A percentile compares a stretch with the other conserved stretches of the same genome.
Conservation (phyloP, 2,329 filamentous ascomycete species). For the Fusarium hainanense region DNA sequence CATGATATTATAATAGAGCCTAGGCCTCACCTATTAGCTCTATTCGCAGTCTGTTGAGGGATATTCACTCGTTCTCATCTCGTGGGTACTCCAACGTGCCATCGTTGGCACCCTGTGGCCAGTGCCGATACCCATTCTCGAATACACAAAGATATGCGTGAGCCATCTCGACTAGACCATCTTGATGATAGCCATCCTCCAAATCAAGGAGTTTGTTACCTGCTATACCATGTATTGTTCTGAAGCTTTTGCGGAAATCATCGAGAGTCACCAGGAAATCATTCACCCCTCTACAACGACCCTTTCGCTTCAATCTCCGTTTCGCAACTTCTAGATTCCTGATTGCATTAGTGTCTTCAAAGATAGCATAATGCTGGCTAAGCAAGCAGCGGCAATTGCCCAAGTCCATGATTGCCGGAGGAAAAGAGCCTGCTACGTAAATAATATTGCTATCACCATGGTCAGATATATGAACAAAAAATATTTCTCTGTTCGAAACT, state of each 20-base stretch:
- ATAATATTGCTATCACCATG: rapidly evolving
- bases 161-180: constrained; percentile 11
- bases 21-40: neutral
- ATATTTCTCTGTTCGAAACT: neutral
- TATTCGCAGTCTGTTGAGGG: rapidly evolving
- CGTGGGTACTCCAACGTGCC: neutral
- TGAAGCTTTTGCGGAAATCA: neutral
- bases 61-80: neutral
- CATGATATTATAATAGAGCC: constrained; percentile 8
- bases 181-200: rapidly evolving
- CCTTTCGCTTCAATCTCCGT: neutral
- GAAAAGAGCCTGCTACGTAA: rapidly evolving
- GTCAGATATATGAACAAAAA: neutral
- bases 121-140: neutral
- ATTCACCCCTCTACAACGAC: neutral
- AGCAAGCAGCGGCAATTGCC: constrained; percentile 4
- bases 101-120: neutral
- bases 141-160: constrained; percentile 9
- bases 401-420: neutral
- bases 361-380: neutral
- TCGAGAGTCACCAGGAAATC: neutral
- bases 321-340: neutral
- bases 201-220: neutral
- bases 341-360: neutral
- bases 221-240: neutral